Percentiles rank a stretch among this genome's conserved stretches.
Conservation (phyloP, 768 basidiomycete species). For the Rhizopogon sp. region DNA sequence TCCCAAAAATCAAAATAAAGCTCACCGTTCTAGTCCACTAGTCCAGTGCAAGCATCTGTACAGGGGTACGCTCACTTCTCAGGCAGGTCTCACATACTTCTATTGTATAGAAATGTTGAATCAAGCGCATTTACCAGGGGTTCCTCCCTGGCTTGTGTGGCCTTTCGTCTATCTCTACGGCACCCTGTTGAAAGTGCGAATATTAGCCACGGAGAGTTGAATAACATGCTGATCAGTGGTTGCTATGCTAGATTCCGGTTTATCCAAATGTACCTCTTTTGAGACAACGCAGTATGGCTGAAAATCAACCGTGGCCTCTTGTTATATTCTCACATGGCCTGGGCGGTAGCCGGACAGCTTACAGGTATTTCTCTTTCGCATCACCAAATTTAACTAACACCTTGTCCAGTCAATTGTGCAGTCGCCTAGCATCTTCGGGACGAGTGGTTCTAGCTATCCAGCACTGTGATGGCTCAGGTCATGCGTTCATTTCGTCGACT, state of each 20-base stretch:
- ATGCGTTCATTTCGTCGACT: constrained; percentile 37
- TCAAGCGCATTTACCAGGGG: constrained; percentile 8
- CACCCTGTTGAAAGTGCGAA: constrained; percentile 39
- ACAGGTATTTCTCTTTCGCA: constrained; percentile 39
- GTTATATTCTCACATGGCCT: constrained; percentile 86
- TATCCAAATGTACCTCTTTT: constrained; percentile 52
- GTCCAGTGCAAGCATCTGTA: constrained; percentile 40
- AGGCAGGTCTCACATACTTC: constrained; percentile 26
- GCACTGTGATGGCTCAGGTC: constrained; percentile 78
- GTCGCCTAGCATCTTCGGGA: constrained; percentile 69
- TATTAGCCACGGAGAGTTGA: background rate
- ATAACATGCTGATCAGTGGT: background rate
- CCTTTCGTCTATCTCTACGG: constrained; percentile 51
- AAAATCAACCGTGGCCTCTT: constrained; percentile 57
- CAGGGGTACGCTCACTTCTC: constrained; percentile 45
- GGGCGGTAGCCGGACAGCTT: constrained; percentile 65
- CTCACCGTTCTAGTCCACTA: constrained; percentile 7
- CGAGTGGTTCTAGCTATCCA: constrained; percentile 79
- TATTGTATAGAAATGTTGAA: background rate
- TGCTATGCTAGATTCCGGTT: constrained; percentile 45
- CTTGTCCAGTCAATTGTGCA: constrained; percentile 56
- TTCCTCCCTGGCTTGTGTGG: constrained; percentile 27
- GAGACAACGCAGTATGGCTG: constrained; percentile 19
- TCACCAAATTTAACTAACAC: background rate
- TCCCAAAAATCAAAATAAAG: background rate